Conservation (phyloP, 2,329 filamentous ascomycete genomes). For the Mycogone perniciosa region DNA sequence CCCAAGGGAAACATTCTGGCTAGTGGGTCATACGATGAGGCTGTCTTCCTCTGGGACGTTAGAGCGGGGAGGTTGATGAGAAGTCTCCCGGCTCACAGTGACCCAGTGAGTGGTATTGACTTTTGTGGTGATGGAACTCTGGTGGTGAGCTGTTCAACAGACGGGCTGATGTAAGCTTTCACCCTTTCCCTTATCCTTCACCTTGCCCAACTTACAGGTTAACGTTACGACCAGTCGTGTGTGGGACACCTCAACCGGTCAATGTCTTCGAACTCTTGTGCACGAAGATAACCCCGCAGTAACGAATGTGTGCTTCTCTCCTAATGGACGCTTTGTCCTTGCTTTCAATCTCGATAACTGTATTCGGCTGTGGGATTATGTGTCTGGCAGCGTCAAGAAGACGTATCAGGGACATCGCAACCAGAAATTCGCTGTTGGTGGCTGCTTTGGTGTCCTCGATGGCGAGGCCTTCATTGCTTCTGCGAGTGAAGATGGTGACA, state of each 20-base stretch:
- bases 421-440: conserved; percentile 73
- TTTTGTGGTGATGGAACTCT: conserved; percentile 89
- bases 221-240: conserved; percentile 53
- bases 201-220: neutral
- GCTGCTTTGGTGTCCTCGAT: conserved; percentile 64
- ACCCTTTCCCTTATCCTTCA: neutral
- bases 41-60: conserved; percentile 95
- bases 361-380: conserved; percentile 91
- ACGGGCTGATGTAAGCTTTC: conserved; percentile 69
- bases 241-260: conserved; percentile 92
- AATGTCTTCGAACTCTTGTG: conserved; percentile 89
- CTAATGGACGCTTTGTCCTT: conserved; percentile 88
- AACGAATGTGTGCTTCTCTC: conserved; percentile 82
- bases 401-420: conserved; percentile 94
- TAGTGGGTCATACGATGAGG: conserved; percentile 93
- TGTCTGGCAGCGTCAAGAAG: conserved; percentile 85
- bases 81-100: conserved; percentile 86
- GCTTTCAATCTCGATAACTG: conserved; percentile 89
- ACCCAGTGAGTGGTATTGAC: conserved; percentile 89
- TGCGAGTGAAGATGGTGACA: conserved; percentile 79
- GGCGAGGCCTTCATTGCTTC: conserved; percentile 61
- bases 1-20: conserved; percentile 97
- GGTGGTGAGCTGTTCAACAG: conserved; percentile 84
- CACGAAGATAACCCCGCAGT: conserved; percentile 94
- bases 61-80: conserved; percentile 82